A percentile compares a stretch with the other conserved stretches of the same genome.
phyloP scores from a whole-genome alignment of 2,329 filamentous ascomycete genomes.

The Fusarium praegraminearum region DNA sequence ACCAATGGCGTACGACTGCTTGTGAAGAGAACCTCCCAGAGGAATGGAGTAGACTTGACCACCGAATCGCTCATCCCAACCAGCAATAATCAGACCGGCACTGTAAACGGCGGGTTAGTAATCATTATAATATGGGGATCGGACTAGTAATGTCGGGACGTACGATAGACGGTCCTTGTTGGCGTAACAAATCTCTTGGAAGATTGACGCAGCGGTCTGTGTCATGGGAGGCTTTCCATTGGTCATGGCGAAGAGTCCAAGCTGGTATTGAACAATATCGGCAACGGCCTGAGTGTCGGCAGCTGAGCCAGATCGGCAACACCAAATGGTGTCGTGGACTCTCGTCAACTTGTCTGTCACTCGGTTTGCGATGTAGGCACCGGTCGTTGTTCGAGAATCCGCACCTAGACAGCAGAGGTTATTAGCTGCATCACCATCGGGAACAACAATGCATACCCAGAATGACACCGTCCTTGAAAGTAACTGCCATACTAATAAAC shows the following conservation, averaged over 20 bases:
- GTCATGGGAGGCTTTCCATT: slow-evolving; percentile 93
- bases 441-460: slow-evolving; percentile 67
- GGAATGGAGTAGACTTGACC: slow-evolving; percentile 98
- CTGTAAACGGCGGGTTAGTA: slow-evolving; percentile 59
- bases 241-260: slow-evolving; percentile 89
- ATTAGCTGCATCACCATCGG: slow-evolving; percentile 5
- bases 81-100: slow-evolving; percentile 97
- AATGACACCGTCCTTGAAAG: slow-evolving; percentile 98
- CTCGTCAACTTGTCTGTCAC: slow-evolving; percentile 99
- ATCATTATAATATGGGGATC: not conserved
- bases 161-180: slow-evolving; percentile 96
- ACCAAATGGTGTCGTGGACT: slow-evolving; percentile 99
- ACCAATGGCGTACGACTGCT: slow-evolving; percentile 94
- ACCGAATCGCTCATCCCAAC: slow-evolving; percentile 93
- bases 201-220: slow-evolving; percentile 93
- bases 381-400: slow-evolving; percentile 96
- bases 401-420: slow-evolving; percentile 68
- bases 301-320: slow-evolving; percentile 96
- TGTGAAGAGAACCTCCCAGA: slow-evolving; percentile 95
- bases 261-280: slow-evolving; percentile 97
- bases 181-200: slow-evolving; percentile 97
- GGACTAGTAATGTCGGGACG: slow-evolving; percentile 51
- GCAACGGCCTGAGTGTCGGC: slow-evolving; percentile 98
- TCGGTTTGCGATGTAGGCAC: slow-evolving; percentile 98
- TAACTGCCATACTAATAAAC: slow-evolving; percentile 88